Percentiles rank a stretch among this genome's conserved stretches.
Conservation (phyloP, 306 rosid species). For the Pyrus communis region DNA sequence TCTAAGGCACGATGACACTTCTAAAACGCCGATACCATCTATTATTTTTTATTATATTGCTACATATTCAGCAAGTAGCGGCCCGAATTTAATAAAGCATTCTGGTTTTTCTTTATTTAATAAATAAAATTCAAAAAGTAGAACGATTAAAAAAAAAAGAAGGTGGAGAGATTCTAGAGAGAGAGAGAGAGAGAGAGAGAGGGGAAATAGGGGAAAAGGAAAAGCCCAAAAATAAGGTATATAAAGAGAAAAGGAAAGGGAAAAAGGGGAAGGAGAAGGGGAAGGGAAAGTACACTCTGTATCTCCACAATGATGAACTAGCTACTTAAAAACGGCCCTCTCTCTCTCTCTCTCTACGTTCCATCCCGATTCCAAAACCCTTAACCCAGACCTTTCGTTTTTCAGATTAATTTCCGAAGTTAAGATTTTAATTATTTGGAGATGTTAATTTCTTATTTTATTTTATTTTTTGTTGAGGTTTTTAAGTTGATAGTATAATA, state of each 20-base stretch:
- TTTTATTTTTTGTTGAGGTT: neutral
- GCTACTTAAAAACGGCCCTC: neutral
- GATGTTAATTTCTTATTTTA: neutral
- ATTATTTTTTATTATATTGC: neutral
- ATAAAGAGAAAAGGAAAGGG: constrained; percentile 10
- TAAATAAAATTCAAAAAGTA: neutral
- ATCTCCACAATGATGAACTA: constrained; percentile 18
- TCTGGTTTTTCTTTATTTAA: neutral
- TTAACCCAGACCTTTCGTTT: neutral
- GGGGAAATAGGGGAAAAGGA: neutral
- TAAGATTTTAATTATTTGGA: neutral
- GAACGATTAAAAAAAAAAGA: neutral
- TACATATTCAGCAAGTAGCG: neutral
- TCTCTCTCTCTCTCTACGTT: neutral
- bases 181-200: constrained; percentile 16
- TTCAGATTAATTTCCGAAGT: neutral
- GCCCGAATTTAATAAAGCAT: neutral
- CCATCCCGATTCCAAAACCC: neutral
- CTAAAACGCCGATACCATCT: too few species aligned
- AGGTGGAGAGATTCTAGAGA: constrained; percentile 21
- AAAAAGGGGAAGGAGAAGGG: too few species aligned
- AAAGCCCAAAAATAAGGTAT: constrained; percentile 23
- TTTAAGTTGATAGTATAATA: too few species aligned
- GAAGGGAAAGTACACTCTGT: constrained; percentile 6
- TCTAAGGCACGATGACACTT: neutral